Percentiles rank a stretch among this genome's conserved stretches.
These are phyloP conservation scores for Xanthoconium purpureum DNA, from an alignment of 768 basidiomycete species.

Conservation along the genomic window DNA sequence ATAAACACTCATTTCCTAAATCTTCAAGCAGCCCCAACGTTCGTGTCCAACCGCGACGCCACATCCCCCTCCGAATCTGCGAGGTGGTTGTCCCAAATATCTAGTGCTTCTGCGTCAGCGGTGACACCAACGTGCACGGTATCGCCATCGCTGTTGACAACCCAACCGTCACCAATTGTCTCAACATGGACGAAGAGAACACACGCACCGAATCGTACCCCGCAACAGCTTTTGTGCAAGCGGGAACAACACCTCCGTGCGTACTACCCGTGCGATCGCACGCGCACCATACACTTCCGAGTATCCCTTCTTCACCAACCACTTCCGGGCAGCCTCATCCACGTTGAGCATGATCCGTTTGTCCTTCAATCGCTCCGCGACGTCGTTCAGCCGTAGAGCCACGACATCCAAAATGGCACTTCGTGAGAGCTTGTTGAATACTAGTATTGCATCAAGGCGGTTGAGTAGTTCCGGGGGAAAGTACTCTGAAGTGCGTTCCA, in stretches of 20 bases:
- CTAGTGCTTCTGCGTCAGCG: constrained; percentile 40
- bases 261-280: constrained; percentile 82
- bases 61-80: constrained; percentile 36
- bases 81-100: constrained; percentile 62
- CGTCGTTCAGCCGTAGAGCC: constrained; percentile 68
- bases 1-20: background rate
- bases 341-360: constrained; percentile 73
- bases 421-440: constrained; percentile 87
- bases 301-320: constrained; percentile 76
- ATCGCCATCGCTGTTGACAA: constrained; percentile 54
- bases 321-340: constrained; percentile 54
- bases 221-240: constrained; percentile 76
- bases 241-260: constrained; percentile 78
- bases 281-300: constrained; percentile 85
- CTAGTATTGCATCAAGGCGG: constrained; percentile 79
- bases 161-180: no score
- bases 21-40: background rate
- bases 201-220: constrained; percentile 68
- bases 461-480: constrained; percentile 92
- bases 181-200: no score
- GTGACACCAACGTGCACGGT: constrained; percentile 52
- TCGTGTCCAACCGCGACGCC: background rate
- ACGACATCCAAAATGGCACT: constrained; percentile 77
- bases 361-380: constrained; percentile 59
- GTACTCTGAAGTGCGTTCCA: constrained; percentile 71